A percentile compares a stretch with the other conserved stretches of the same genome.
Conservation (phyloP, 75 land plant species). For the Pinus taeda region DNA sequence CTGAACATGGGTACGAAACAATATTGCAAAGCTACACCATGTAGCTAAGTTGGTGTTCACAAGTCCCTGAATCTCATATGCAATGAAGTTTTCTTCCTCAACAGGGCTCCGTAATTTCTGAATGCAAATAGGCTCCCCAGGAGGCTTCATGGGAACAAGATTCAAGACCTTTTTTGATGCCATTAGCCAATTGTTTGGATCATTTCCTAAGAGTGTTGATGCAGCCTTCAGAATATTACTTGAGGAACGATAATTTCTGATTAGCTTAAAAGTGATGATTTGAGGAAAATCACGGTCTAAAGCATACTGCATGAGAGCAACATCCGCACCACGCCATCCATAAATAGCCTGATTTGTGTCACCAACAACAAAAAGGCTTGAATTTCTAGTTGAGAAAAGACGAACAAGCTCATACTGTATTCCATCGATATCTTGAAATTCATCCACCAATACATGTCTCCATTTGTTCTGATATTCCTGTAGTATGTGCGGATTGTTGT, state of each 20-base stretch:
- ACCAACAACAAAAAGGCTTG: slow-evolving; percentile 30
- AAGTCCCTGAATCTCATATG: slow-evolving; percentile 5
- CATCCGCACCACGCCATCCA: slow-evolving; percentile 28
- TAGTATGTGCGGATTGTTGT: too few relatives aligned
- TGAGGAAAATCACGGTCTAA: slow-evolving; percentile 17
- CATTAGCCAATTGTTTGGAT: neutral
- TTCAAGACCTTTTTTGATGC: slow-evolving; percentile 7
- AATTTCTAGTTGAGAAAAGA: slow-evolving; percentile 4
- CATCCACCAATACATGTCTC: slow-evolving; percentile 25
- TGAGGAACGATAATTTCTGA: slow-evolving; percentile 25
- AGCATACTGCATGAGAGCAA: slow-evolving; percentile 12
- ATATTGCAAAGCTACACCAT: slow-evolving; percentile 14
- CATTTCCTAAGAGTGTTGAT: slow-evolving; percentile 9
- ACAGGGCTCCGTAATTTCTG: neutral
- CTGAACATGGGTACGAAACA: slow-evolving; percentile 25
- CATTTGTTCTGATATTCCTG: too few relatives aligned
- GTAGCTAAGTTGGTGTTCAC: slow-evolving; percentile 7
- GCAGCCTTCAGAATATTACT: slow-evolving; percentile 15
- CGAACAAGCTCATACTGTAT: slow-evolving; percentile 24
- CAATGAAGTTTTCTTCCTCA: slow-evolving; percentile 21
- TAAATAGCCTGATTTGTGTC: slow-evolving; percentile 32
- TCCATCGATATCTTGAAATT: slow-evolving; percentile 28
- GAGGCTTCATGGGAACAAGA: slow-evolving; percentile 17
- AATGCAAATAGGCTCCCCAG: slow-evolving; percentile 16
- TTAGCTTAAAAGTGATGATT: slow-evolving; percentile 19